Base-by-base conservation (phyloP, 1,284 basidiomycete genomes). In the Naganishia sp. region DNA sequence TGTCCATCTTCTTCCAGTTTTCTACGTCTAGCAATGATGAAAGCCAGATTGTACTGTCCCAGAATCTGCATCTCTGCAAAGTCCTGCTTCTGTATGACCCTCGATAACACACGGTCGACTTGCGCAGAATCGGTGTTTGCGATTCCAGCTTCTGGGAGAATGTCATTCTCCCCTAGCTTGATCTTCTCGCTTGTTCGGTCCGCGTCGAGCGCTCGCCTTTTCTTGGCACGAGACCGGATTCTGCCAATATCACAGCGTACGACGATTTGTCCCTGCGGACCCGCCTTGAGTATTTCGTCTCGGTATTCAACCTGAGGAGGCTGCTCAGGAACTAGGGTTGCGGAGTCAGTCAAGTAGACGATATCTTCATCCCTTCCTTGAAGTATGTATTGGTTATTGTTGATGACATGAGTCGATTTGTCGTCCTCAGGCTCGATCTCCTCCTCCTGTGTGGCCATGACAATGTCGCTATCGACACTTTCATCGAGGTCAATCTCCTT, bases 31-130 rank as follows among this genome's bases (percentile, higher is more conserved):
- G 87, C 87, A 67, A 99, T 86, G 78, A 99, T 94, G 78, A 99
- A 99, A 0, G 94, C 95, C 48, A 90, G 84, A 73, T 99, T 99
- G 79, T 97, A 99, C 78, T 99, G 96, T 0, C 96, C 96, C 33
- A 96, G 72, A 18, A 97, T 81, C 0, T 88, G 81, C 95, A 99
- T 99, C 11, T 67, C 72, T 5, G 78, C 82, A 75, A 99, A 99
- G 79, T 99, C 95, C 1, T 81, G 76, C 79, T 99, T 98, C 64
- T 87, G 84, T 49, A 99, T 94, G 31, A 92, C 87, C 13, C 94
- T 86, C 5, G 91, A 86, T 2, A 99, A 85, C 0, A 88, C 87
- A 48, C 86, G 85, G 18, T 87, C 87, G 0, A 90, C 92, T 1
- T 78, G 76, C 23, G 84, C 83, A 36, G 88, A 82, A 53, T 87